Percentiles rank a stretch among this genome's conserved stretches.
Conservation (phyloP, 257 asterid species). For the Coffea canephora region DNA sequence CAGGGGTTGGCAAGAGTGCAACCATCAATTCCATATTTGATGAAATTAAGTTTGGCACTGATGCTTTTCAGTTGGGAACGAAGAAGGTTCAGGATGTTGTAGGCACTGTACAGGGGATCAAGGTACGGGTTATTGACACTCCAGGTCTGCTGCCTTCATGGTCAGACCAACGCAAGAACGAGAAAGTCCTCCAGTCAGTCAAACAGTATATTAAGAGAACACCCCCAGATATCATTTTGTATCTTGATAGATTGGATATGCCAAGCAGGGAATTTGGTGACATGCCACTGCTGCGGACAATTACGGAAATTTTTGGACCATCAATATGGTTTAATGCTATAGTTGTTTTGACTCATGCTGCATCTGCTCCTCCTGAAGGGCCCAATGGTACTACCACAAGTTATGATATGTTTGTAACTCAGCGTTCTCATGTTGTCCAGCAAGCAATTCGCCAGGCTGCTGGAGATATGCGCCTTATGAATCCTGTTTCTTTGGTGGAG, state of each 20-base stretch:
- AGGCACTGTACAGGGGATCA: slow-evolving; percentile 95
- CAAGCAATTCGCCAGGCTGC: slow-evolving; percentile 98
- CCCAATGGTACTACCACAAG: slow-evolving; percentile 84
- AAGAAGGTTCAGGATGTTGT: slow-evolving; percentile 95
- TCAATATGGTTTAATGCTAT: slow-evolving; percentile 98
- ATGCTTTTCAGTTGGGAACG: slow-evolving; percentile 85
- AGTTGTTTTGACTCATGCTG: slow-evolving; percentile 97
- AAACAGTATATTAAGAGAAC: slow-evolving; percentile 73
- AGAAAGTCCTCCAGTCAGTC: slow-evolving; percentile 74
- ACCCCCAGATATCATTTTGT: slow-evolving; percentile 92
- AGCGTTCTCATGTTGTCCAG: slow-evolving; percentile 93
- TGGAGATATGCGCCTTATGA: slow-evolving; percentile 95
- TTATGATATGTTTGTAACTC: slow-evolving; percentile 97
- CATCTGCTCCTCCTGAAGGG: slow-evolving; percentile 98
- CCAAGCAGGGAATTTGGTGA: slow-evolving; percentile 89
- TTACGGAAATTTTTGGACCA: slow-evolving; percentile 84
- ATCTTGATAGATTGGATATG: slow-evolving; percentile 97
- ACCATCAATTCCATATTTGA: slow-evolving; percentile 95
- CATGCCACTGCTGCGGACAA: slow-evolving; percentile 85
- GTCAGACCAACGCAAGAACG: slow-evolving; percentile 94
- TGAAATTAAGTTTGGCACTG: slow-evolving; percentile 74
- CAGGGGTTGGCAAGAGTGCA: slow-evolving; percentile 99
- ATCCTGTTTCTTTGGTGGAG: slow-evolving; percentile 95
- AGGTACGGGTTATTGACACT: slow-evolving; percentile 90
- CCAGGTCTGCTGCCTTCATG: slow-evolving; percentile 97